These are phyloP conservation scores for Fusarium drepaniforme DNA, from an alignment of 2,329 filamentous ascomycete genomes.

Conservation along the genomic window DNA sequence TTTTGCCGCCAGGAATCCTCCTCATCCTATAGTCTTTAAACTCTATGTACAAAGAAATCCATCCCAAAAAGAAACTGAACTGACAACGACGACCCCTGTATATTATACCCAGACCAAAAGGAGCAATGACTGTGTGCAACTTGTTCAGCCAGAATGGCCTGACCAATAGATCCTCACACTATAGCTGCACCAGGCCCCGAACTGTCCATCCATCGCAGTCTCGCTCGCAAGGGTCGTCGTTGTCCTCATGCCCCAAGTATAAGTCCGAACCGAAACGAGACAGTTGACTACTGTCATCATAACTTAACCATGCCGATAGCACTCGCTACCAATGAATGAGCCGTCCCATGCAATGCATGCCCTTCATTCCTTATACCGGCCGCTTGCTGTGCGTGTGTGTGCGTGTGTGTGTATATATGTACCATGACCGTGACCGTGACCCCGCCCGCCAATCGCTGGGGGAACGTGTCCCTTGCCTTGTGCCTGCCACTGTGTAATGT, in stretches of 20 bases:
- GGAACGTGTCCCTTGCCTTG: conserved; percentile 26
- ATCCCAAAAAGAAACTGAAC: conserved; percentile 25
- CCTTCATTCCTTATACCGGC: conserved; percentile 14
- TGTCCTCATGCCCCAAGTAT: conserved; percentile 35
- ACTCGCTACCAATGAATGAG: conserved; percentile 20
- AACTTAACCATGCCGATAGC: conserved; percentile 36
- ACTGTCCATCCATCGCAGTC: conserved; percentile 3
- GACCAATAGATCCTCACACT: conserved; percentile 1
- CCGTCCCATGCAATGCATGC: not conserved
- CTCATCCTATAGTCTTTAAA: conserved; percentile 25
- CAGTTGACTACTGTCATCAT: conserved; percentile 35
- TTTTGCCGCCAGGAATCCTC: conserved; percentile 20
- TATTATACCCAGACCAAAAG: conserved; percentile 41
- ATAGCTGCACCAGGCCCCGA: conserved; percentile 1
- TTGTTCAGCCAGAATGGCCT: conserved; percentile 8
- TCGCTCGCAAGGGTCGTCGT: conserved; percentile 19
- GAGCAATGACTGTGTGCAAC: conserved; percentile 12
- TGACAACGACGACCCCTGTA: conserved; percentile 31
- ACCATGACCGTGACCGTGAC: conserved; percentile 30
- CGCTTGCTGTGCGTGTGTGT: conserved; percentile 9
- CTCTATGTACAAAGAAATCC: conserved; percentile 41
- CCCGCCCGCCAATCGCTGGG: conserved; percentile 18
- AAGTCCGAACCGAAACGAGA: conserved; percentile 36
- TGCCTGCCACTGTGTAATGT: conserved; percentile 41
- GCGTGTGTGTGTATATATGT: conserved; percentile 28